These are phyloP conservation scores for Pichia sorboxylosa DNA, from an alignment of 1,139 yeast genomes.

Conservation along the genomic window DNA sequence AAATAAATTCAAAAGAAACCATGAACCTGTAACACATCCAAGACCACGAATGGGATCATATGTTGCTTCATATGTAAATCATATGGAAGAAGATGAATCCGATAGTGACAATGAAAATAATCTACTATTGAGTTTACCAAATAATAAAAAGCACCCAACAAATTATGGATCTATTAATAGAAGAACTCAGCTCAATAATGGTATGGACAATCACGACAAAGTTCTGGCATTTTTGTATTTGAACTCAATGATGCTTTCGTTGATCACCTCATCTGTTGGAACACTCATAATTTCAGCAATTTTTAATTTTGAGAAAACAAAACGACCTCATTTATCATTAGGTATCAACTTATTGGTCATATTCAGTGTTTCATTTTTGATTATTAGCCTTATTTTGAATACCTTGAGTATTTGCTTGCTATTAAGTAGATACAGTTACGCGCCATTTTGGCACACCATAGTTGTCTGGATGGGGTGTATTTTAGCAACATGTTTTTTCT, in stretches of 20 bases:
- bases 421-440: constrained; percentile 17
- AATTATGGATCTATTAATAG: not conserved
- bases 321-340: constrained; percentile 5
- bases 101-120: constrained; percentile 10
- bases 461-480: constrained; percentile 19
- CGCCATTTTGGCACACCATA: constrained; percentile 23
- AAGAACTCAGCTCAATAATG: constrained; percentile 6
- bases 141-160: not conserved
- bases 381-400: constrained; percentile 18
- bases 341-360: constrained; percentile 16
- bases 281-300: constrained; percentile 28
- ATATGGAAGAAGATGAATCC: constrained; percentile 10
- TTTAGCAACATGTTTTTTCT: constrained; percentile 7
- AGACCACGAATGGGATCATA: not conserved
- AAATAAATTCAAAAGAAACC: constrained; percentile 2
- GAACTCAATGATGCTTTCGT: constrained; percentile 30
- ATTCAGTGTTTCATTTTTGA: constrained; percentile 20
- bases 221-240: constrained; percentile 37
- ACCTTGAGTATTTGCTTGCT: constrained; percentile 20
- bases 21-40: constrained; percentile 1
- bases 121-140: constrained; percentile 1
- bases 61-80: no score
- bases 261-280: constrained; percentile 35
- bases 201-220: constrained; percentile 30
- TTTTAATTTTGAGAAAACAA: constrained; percentile 9